Evolutionary conservation across 2,329 filamentous ascomycete genomes (phyloP).

Genomic region (Fusarium nanum): DNA sequence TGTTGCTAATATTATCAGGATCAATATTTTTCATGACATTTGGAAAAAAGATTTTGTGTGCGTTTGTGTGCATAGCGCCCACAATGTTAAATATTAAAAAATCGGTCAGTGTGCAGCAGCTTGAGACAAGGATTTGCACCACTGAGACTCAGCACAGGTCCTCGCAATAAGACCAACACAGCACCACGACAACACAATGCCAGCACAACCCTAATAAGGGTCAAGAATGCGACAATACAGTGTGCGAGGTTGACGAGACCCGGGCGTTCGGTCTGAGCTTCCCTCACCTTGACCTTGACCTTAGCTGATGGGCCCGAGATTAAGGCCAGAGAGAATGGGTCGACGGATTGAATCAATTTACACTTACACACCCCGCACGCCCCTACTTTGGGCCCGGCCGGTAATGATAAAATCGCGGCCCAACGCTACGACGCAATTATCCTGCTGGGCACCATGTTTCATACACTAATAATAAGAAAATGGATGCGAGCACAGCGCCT

Average conservation of each 20-base stretch:
- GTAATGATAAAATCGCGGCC: slow-evolving; percentile 45
- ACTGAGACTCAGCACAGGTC: slow-evolving; percentile 7
- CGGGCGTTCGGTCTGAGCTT: slow-evolving; percentile 44
- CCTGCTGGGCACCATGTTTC: slow-evolving; percentile 46
- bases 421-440: slow-evolving; percentile 42
- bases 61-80: slow-evolving; percentile 26
- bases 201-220: slow-evolving; percentile 27
- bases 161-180: slow-evolving; percentile 24
- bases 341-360: slow-evolving; percentile 21
- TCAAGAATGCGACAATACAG: slow-evolving; percentile 40
- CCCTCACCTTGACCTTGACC: slow-evolving; percentile 41
- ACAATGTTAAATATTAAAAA: slow-evolving; percentile 33
- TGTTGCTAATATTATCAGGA: slow-evolving; percentile 30
- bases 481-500: slow-evolving; percentile 22
- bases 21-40: slow-evolving; percentile 33
- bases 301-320: slow-evolving; percentile 42
- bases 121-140: slow-evolving; percentile 32
- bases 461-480: slow-evolving; percentile 45
- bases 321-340: slow-evolving; percentile 45
- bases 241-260: slow-evolving; percentile 33
- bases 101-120: slow-evolving; percentile 24
- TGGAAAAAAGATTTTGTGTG: slow-evolving; percentile 27
- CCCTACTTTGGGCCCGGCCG: slow-evolving; percentile 38
- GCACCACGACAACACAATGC: slow-evolving; percentile 29
- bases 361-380: slow-evolving; percentile 34